Evolutionary conservation across 2,329 filamentous ascomycete genomes (phyloP), one percentile per base, ranked within the genome.

Genomic region (Stromatinia cepivora): DNA sequence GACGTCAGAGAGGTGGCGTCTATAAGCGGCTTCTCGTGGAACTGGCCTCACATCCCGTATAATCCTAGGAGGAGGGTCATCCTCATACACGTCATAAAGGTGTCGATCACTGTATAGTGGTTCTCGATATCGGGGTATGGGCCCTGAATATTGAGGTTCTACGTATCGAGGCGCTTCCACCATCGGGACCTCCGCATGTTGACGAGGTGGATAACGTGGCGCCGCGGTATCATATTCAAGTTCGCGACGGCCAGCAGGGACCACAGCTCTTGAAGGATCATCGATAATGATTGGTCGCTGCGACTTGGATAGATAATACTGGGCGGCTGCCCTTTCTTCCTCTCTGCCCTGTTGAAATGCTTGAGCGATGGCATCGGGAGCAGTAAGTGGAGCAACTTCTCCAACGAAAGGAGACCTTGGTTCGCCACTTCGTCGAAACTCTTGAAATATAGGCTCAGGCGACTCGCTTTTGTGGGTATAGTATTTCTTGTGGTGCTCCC

Each of bases 311-410:
- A 69, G 22, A 61, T 70, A 53, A 2, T 69, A 73, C 28, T 73
- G 66, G 34, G 28, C 65, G 20, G 66, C 61, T 15, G 71, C 70
- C 57, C 71, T 72, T 64, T 78, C 76, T 11, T 72, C 73, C 28
- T 75, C 71, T 20, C 70, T 73, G 69, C 77, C 76, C 3, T 71
- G 63, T 57, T 70, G 74, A 6, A 75, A 73, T 45, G 75, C 75
- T 59, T 74, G 69, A 65, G 39, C 25, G 36, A 64, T 56, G 28
- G 76, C 76, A 34, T 75, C 72, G n/a, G 72, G 64, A 59, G 74
- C 74, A 31, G 69, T 15, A 10, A 17, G 52, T 45, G 72, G 62
- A 25, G 67, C 28, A 39, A 36, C 17, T 56, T 56, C 66, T 28
- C 9, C 48, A 13, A 74, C 13, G 70, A 73, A 25, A 72, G 70